A percentile compares a stretch with the other conserved stretches of the same genome.
phyloP scores from a whole-genome alignment of 2,329 filamentous ascomycete genomes.

The Sordariomycetes sp. region DNA sequence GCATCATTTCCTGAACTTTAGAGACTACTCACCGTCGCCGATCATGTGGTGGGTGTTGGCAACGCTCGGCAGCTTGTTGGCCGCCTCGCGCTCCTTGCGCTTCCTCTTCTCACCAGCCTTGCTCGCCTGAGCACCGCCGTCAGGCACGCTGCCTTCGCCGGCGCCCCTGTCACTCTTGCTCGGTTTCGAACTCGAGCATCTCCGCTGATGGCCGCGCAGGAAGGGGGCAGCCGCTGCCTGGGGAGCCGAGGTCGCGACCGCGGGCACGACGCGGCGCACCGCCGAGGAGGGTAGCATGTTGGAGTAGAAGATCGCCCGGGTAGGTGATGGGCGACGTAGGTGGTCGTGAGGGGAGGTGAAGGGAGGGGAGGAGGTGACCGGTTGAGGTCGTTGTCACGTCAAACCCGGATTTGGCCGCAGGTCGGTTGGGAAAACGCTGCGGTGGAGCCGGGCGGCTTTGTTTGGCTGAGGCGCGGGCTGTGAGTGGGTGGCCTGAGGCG shows the following conservation, averaged over 20 bases:
- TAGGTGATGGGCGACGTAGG: constrained; percentile 3
- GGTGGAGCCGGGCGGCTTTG: too few relatives aligned
- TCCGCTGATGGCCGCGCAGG: constrained; percentile 37
- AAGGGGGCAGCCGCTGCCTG: constrained; percentile 28
- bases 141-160: too few relatives aligned
- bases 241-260: constrained; percentile 33
- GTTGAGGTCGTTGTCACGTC: constrained; percentile 4
- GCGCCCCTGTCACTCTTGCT: too few relatives aligned
- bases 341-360: constrained; percentile 4
- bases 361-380: constrained; percentile 8
- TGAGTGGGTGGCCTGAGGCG: constrained; percentile 22
- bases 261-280: constrained; percentile 47
- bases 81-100: constrained; percentile 39
- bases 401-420: constrained; percentile 25
- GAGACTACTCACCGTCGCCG: constrained; percentile 45
- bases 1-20: neutral
- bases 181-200: constrained; percentile 53
- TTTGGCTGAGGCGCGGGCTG: neutral
- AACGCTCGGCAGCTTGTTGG: constrained; percentile 59
- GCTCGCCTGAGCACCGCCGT: constrained; percentile 31
- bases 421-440: constrained; percentile 4
- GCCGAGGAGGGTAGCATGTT: constrained; percentile 21
- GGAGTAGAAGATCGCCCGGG: constrained; percentile 1
- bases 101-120: constrained; percentile 46
- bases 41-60: constrained; percentile 66